Base-by-base conservation (phyloP, 148 eudicot species). In the Pouteria glomerata region DNA sequence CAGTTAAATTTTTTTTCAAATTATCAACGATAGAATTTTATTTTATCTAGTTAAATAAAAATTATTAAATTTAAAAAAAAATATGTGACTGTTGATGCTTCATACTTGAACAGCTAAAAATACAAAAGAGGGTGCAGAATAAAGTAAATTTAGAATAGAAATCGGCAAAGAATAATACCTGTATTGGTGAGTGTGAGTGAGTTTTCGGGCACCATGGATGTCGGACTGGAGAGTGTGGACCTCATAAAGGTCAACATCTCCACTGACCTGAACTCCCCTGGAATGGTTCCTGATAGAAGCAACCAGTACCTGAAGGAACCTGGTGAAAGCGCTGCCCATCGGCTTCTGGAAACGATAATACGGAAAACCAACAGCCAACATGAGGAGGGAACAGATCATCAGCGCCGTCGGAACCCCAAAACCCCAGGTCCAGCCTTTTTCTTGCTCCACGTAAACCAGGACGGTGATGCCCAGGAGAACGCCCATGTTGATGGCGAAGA, bases 401-500 rank as follows among this genome's bases (percentile, higher is more conserved):
- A 58, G 74, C 6, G 21, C 81, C 0, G 89, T 79, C 0, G 87
- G 89, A 5, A 83, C 77, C 0, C 69, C 82, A 53, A 83, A 83
- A 0, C 89, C 91, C 80, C 82, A 79, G 16, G 69, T 68, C 80
- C 80, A 83, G 0, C 89, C 89, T 2, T 73, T 77, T 48, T 83
- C 57, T 6, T 75, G 81, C 63, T 78, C 79, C 12, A 80, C 10
- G 45, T 82, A 85, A 23, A 85, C 86, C 53, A 82, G 8, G 21
- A 82, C n/a, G 0, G 86, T 82, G 41, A 85, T 78, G 0, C 89
- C 89, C 11, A 82, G 19, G 3, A 85, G 73, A 4, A 78, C 86
- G 6, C 89, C 89, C 82, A 80, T 80, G 81, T 82, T 85, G 70
- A 85, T 80, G 51, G 82, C 86, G 18, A 78, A 80, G 75, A 85